Conservation (phyloP, 78 protist genomes). For the Polysphondylium violaceum region DNA sequence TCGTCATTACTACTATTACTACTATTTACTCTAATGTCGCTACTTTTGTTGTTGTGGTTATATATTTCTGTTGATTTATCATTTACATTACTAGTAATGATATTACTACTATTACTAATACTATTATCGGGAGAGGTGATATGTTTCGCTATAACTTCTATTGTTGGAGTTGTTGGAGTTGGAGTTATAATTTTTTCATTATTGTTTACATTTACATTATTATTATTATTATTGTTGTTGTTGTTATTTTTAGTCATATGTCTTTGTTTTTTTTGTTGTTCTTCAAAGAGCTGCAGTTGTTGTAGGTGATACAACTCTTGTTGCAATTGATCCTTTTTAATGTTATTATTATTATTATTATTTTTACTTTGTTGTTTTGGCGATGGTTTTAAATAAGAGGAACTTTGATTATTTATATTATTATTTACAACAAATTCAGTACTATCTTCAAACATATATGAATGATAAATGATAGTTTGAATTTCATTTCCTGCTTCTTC, state of each 20-base stretch:
- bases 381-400: not conserved
- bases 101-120: not conserved
- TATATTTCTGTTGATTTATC: not conserved
- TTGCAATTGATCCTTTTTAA: not conserved
- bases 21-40: not conserved
- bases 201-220: not conserved
- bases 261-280: not conserved
- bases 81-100: not conserved
- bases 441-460: slow-evolving; percentile 29
- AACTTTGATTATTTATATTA: not conserved
- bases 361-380: not conserved
- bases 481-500: slow-evolving; percentile 78
- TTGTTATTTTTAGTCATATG: not conserved
- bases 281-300: not conserved
- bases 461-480: slow-evolving; percentile 65
- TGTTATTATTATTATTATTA: not conserved
- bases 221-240: not conserved
- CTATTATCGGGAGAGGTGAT: no score
- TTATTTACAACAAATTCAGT: slow-evolving; percentile 13
- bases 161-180: not conserved
- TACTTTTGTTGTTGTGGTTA: not conserved
- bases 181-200: slow-evolving; percentile 1
- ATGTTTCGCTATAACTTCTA: not conserved
- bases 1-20: slow-evolving; percentile 11
- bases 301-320: not conserved